Base-by-base conservation (phyloP, 352 stramenopile species). In the Phytopythium kandeliae region DNA sequence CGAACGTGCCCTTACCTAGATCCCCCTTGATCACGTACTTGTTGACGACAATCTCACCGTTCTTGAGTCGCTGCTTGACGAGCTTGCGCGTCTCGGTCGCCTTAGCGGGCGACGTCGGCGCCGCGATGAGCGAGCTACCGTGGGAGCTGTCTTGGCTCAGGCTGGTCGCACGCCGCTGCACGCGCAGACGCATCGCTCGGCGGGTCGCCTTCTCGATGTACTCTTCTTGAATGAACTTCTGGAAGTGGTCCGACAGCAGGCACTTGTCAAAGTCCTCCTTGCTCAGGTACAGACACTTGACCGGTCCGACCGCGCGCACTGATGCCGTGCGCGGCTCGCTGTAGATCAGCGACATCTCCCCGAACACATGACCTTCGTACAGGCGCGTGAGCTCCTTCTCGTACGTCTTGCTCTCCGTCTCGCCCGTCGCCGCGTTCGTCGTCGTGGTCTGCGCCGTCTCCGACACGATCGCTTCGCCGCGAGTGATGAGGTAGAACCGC, bases 1-100 rank as follows among this genome's bases (percentile, higher is more conserved):
- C 92, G 58, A 96, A 98, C 25, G 83, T 96, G 11, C 92, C 92
- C 58, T 89, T 90, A 40, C 92, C 92, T 25, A 98, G 60, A 37
- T 93, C 77, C 11, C 90, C 79, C 50, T 97, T 88, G 54, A 98
- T 89, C 13, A 97, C 78, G 62, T 97, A 98, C 59, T 98, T 97
- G 67, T 98, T 98, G 16, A 97, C 84, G 15, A 95, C 84, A 26
- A 91, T 87, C 36, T 95, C 60, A 5, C 84, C 84, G 47, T 92
- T 92, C 50, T 87, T 87, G 8, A 95, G 72, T 0, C 84, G 76
- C 12, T 90, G 79, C 54, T 91, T 91, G 19, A 90, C 78, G 11
- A 95, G 68, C 37, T 86, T 95, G 21, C 69, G 75, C 1, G 84
- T 95, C 50, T 92, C 81, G 0, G 78, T 89, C 0, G 81, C 78